Evolutionary conservation across 768 basidiomycete species (phyloP).

Genomic region (Suillus clintonianus): DNA sequence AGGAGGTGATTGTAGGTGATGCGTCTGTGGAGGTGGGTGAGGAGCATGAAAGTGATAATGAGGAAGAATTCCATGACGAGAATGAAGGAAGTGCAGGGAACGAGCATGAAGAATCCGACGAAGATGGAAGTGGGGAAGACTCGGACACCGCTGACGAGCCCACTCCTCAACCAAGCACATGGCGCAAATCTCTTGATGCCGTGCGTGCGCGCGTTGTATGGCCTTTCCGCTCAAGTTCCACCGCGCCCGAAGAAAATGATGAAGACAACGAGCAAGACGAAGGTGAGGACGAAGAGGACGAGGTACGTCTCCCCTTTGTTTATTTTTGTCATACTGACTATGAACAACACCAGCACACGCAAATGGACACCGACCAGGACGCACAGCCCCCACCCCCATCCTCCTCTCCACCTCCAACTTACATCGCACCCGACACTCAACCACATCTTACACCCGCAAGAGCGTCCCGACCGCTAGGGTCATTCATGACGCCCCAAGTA

Average conservation of each 20-base stretch:
- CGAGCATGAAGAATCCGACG: slow-evolving; percentile 11
- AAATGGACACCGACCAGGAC: slow-evolving; percentile 4
- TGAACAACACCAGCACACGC: neutral
- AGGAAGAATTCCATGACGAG: slow-evolving; percentile 16
- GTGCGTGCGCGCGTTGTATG: slow-evolving; percentile 30
- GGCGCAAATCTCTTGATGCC: slow-evolving; percentile 36
- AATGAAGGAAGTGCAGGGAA: slow-evolving; percentile 8
- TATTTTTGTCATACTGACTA: neutral
- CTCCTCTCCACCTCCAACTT: neutral
- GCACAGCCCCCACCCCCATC: slow-evolving; percentile 1
- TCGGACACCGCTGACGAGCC: slow-evolving; percentile 13
- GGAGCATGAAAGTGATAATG: slow-evolving; percentile 26
- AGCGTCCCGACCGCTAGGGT: slow-evolving; percentile 23
- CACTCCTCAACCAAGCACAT: slow-evolving; percentile 16
- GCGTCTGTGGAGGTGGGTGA: slow-evolving; percentile 36
- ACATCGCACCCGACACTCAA: neutral
- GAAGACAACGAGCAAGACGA: slow-evolving; percentile 29
- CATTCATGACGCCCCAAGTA: slow-evolving; percentile 64
- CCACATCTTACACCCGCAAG: slow-evolving; percentile 4
- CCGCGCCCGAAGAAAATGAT: slow-evolving; percentile 17
- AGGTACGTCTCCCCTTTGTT: slow-evolving; percentile 4
- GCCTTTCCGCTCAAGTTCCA: slow-evolving; percentile 30
- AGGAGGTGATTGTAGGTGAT: slow-evolving; percentile 54
- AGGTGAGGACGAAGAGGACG: slow-evolving; percentile 19
- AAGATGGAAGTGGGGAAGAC: slow-evolving; percentile 8